Conservation (phyloP, 805 yeast genomes). For the Candida lessepsii region DNA sequence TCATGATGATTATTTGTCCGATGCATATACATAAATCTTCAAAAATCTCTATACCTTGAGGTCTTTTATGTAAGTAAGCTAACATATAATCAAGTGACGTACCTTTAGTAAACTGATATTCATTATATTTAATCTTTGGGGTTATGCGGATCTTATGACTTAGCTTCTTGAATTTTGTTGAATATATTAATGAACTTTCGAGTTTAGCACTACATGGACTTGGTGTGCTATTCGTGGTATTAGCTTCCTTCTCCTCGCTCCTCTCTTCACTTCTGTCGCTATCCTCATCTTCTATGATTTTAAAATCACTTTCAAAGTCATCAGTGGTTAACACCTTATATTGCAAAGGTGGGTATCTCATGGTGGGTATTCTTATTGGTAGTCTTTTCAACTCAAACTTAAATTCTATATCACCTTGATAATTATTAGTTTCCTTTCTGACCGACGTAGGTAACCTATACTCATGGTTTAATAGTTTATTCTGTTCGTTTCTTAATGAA, state of each 20-base stretch:
- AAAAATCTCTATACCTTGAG: conserved; percentile 9
- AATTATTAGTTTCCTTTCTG: background rate
- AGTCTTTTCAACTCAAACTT: conserved; percentile 22
- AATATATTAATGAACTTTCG: conserved; percentile 10
- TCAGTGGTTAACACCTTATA: conserved; percentile 18
- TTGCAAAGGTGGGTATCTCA: conserved; percentile 23
- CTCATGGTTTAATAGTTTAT: conserved; percentile 23
- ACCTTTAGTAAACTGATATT: conserved; percentile 14
- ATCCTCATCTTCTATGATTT: conserved; percentile 14
- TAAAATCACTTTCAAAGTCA: conserved; percentile 22
- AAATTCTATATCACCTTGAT: conserved; percentile 19
- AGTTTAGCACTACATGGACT: conserved; percentile 1
- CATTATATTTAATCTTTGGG: conserved; percentile 10
- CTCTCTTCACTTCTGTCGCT: conserved; percentile 2
- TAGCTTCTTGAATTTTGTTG: conserved; percentile 10
- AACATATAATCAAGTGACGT: conserved; percentile 15
- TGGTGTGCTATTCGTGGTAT: background rate
- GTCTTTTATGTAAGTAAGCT: conserved; percentile 8
- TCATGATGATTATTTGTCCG: conserved; percentile 18
- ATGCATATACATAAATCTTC: conserved; percentile 17
- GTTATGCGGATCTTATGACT: conserved; percentile 1
- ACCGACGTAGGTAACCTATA: conserved; percentile 27
- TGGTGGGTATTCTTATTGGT: conserved; percentile 21
- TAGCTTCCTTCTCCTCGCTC: background rate
- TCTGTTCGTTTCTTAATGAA: conserved; percentile 26